Conservation (phyloP, 179 eudicot species). For the Beta lomatogona region DNA sequence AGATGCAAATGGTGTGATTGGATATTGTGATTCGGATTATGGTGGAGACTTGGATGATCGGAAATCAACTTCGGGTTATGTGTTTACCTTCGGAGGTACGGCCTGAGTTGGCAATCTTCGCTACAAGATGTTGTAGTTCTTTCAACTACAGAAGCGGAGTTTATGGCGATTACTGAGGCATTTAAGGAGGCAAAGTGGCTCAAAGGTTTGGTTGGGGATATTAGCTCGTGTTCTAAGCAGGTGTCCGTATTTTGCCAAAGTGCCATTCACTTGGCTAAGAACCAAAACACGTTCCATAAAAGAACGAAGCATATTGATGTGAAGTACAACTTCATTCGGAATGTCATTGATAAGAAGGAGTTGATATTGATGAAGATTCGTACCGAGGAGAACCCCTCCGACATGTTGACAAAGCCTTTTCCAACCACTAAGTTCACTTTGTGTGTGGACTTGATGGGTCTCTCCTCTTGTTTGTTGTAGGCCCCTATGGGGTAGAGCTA, state of each 20-base stretch:
- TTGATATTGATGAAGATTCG: constrained; percentile 1
- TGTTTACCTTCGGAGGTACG: too few relatives aligned
- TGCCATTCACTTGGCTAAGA: neutral
- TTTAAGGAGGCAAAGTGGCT: neutral
- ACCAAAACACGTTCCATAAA: neutral
- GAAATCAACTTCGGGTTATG: too few relatives aligned
- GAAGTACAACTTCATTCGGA: neutral
- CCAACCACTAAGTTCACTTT: neutral
- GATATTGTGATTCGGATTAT: too few relatives aligned
- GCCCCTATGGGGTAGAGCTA: too few relatives aligned
- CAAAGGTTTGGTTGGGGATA: neutral
- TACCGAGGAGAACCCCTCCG: neutral
- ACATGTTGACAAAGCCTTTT: constrained; percentile 13
- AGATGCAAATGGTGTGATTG: too few relatives aligned
- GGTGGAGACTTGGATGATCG: too few relatives aligned
- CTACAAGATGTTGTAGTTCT: too few relatives aligned
- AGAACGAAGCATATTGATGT: constrained; percentile 4
- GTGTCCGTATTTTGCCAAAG: neutral
- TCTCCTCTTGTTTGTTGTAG: neutral
- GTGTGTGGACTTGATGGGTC: neutral
- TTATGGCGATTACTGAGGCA: too few relatives aligned
- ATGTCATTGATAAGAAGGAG: too few relatives aligned
- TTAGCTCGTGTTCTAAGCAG: neutral
- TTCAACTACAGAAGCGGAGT: too few relatives aligned
- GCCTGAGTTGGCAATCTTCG: too few relatives aligned